Conservation (phyloP, 2,329 filamentous ascomycete species). For the Trichoderma oligosporum region DNA sequence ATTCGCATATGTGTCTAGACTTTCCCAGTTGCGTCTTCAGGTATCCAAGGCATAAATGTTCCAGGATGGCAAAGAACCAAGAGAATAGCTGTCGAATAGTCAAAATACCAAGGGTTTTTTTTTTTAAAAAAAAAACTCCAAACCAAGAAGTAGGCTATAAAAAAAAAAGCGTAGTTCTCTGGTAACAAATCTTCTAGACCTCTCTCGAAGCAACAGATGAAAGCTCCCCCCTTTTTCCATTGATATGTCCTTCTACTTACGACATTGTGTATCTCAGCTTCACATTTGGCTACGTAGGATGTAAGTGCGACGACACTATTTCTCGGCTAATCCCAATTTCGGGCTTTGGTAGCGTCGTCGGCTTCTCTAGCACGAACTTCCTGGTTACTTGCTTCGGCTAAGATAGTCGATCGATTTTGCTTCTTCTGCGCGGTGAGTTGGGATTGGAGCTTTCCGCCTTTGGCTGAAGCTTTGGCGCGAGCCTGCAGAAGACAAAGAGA, state of each 20-base stretch:
- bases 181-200: neutral
- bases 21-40: neutral
- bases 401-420: conserved; percentile 63
- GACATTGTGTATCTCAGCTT: no score
- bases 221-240: neutral
- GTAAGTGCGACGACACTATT: no score
- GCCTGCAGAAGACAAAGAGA: conserved; percentile 40
- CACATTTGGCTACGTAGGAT: no score
- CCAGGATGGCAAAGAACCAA: neutral
- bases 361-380: conserved; percentile 64
- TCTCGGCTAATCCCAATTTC: conserved; percentile 34
- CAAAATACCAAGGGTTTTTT: neutral
- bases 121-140: neutral
- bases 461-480: conserved; percentile 58
- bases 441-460: conserved; percentile 62
- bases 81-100: neutral
- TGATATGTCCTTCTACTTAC: neutral
- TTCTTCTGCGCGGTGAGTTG: conserved; percentile 74
- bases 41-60: neutral
- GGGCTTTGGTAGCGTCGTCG: conserved; percentile 50
- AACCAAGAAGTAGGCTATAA: neutral
- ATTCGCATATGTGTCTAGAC: neutral
- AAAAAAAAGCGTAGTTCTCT: neutral
- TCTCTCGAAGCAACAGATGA: neutral
- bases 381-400: conserved; percentile 64